These are phyloP conservation scores for Dimargaris xerosporica DNA, from an alignment of 192 early-diverging fungal species.

Conservation along the genomic window DNA sequence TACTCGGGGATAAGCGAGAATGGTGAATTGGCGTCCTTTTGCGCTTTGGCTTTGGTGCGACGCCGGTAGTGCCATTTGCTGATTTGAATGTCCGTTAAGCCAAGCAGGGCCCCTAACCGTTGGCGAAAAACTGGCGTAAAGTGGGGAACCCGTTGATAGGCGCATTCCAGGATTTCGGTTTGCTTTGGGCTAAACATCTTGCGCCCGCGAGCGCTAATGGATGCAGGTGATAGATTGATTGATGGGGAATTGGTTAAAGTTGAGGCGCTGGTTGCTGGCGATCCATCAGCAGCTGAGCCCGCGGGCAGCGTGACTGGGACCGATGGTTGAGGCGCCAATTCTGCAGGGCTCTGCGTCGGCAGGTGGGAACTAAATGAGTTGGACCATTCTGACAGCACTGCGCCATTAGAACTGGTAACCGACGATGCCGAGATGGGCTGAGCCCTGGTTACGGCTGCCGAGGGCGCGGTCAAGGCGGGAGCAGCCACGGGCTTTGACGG, in stretches of 20 bases:
- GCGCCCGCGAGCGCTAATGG: background rate
- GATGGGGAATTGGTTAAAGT: background rate
- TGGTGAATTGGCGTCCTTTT: background rate
- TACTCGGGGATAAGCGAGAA: background rate
- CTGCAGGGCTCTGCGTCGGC: no score
- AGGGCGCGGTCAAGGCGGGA: background rate
- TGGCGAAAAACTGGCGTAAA: background rate
- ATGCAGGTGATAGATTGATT: background rate
- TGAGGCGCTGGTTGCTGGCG: no score
- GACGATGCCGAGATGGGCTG: background rate
- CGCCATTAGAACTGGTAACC: background rate
- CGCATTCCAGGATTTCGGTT: background rate
- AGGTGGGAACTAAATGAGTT: no score
- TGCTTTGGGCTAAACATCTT: background rate
- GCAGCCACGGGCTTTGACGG: background rate
- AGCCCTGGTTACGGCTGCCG: background rate
- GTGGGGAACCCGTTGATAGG: background rate
- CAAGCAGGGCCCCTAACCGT: background rate
- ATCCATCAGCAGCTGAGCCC: no score
- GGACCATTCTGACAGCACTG: background rate
- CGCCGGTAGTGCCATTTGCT: slow-evolving; percentile 4
- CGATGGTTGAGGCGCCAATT: no score
- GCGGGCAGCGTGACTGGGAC: no score
- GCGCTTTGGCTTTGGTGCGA: background rate
- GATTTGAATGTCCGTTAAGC: background rate